Evolutionary conservation across 176 grass and related monocot species (phyloP).

Genomic region (Avena eriantha): DNA sequence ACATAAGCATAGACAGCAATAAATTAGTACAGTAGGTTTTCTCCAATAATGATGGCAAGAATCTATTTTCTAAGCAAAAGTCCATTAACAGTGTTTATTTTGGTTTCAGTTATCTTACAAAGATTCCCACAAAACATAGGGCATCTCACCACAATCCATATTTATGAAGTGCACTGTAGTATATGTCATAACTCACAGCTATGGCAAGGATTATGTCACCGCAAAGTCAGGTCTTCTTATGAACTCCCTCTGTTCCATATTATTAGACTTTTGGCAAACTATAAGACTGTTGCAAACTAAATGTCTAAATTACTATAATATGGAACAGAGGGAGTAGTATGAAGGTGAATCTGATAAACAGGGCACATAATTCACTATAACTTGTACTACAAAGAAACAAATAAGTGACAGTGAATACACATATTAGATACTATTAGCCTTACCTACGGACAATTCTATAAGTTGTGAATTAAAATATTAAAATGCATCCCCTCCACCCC

Average conservation of each 20-base stretch:
- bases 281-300: too few relatives aligned
- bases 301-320: too few relatives aligned
- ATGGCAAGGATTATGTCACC: slow-evolving; percentile 20
- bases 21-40: neutral
- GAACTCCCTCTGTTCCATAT: too few relatives aligned
- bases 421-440: neutral
- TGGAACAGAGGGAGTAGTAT: neutral
- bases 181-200: slow-evolving; percentile 6
- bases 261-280: too few relatives aligned
- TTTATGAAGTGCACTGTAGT: neutral
- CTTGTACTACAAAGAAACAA: neutral
- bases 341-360: neutral
- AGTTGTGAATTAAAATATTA: neutral
- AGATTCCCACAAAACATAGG: neutral
- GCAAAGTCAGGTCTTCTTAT: neutral
- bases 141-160: neutral
- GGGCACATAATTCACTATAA: neutral
- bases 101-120: neutral
- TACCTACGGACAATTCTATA: neutral
- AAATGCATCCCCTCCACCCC: neutral
- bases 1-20: neutral
- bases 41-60: slow-evolving; percentile 8
- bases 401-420: neutral
- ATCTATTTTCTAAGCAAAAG: slow-evolving; percentile 24
- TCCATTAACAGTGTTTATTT: neutral